Conservation (phyloP, 352 stramenopile species). For the Phytopythium montanum region DNA sequence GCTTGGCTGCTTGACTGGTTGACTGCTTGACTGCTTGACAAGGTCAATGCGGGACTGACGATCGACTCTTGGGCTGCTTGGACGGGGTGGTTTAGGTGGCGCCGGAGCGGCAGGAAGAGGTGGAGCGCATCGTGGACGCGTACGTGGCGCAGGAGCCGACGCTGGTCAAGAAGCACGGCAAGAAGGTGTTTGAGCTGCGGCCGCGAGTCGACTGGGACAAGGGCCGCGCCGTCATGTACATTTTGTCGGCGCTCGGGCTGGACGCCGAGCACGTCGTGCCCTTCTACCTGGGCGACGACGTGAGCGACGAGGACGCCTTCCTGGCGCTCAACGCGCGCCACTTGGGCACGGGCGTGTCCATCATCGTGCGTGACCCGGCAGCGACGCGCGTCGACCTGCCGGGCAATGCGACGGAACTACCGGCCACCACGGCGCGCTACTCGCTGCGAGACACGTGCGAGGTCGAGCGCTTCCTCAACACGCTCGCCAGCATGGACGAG, state of each 20-base stretch:
- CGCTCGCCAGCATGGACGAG: slow-evolving; percentile 39
- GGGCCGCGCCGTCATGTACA: slow-evolving; percentile 69
- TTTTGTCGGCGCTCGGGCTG: slow-evolving; percentile 60
- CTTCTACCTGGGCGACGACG: slow-evolving; percentile 83
- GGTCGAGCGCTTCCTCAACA: slow-evolving; percentile 53
- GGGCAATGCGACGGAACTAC: slow-evolving; percentile 39
- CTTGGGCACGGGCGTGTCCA: slow-evolving; percentile 47
- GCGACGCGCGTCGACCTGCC: slow-evolving; percentile 41
- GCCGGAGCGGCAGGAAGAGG: slow-evolving; percentile 40
- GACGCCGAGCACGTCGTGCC: slow-evolving; percentile 63
- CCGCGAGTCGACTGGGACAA: slow-evolving; percentile 80
- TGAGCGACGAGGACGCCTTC: slow-evolving; percentile 77
- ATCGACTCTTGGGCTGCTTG: neutral
- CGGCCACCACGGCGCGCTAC: slow-evolving; percentile 48
- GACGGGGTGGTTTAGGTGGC: slow-evolving; percentile 27
- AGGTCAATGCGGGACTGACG: neutral
- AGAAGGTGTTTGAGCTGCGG: slow-evolving; percentile 79
- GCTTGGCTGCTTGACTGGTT: too few relatives aligned
- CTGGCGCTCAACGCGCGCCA: slow-evolving; percentile 41
- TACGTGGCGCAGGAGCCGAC: slow-evolving; percentile 49
- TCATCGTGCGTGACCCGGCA: slow-evolving; percentile 58
- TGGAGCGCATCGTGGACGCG: slow-evolving; percentile 85
- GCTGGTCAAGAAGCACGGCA: slow-evolving; percentile 64
- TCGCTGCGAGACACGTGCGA: slow-evolving; percentile 54
- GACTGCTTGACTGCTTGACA: too few relatives aligned